Conservation (phyloP, 2,329 filamentous ascomycete genomes). For the Paraphaeosphaeria minitans region DNA sequence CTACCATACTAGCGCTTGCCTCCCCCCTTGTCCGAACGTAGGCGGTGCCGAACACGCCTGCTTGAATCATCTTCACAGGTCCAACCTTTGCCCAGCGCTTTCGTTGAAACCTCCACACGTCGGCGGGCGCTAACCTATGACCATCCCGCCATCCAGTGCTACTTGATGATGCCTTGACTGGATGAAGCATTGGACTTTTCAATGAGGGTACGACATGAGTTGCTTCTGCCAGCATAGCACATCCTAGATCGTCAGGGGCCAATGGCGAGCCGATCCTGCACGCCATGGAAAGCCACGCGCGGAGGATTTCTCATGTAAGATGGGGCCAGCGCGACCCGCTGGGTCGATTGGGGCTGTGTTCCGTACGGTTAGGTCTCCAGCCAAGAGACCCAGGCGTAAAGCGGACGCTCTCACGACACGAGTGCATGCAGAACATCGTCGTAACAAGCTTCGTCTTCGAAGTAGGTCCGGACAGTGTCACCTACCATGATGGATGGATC, state of each 20-base stretch:
- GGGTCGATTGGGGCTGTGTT: conserved; percentile 21
- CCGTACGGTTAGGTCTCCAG: conserved; percentile 13
- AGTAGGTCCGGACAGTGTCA: conserved; percentile 39
- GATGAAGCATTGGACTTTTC: conserved; percentile 31
- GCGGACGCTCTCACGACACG: conserved; percentile 31
- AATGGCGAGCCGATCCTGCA: conserved; percentile 27
- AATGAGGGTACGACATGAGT: conserved; percentile 24
- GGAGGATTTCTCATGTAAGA: conserved; percentile 28
- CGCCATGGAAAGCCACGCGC: conserved; percentile 37
- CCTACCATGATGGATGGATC: conserved; percentile 48
- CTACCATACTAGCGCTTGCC: conserved; percentile 38
- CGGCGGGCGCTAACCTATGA: conserved; percentile 42
- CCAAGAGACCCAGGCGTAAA: conserved; percentile 20
- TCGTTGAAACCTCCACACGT: conserved; percentile 37
- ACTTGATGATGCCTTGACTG: conserved; percentile 24
- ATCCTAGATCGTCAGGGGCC: conserved; percentile 23
- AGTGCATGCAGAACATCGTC: conserved; percentile 31
- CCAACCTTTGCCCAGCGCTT: conserved; percentile 20
- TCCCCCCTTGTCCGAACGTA: conserved; percentile 31
- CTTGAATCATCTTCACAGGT: conserved; percentile 37
- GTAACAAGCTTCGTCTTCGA: conserved; percentile 35
- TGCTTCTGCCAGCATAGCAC: conserved; percentile 27
- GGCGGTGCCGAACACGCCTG: conserved; percentile 33
- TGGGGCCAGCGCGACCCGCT: conserved; percentile 18
- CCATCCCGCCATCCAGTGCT: conserved; percentile 29